Percentiles rank a stretch among this genome's conserved stretches.
Evolutionary conservation across 129 eudicot species (phyloP).

Genomic region (Chrysanthemum makinoi): DNA sequence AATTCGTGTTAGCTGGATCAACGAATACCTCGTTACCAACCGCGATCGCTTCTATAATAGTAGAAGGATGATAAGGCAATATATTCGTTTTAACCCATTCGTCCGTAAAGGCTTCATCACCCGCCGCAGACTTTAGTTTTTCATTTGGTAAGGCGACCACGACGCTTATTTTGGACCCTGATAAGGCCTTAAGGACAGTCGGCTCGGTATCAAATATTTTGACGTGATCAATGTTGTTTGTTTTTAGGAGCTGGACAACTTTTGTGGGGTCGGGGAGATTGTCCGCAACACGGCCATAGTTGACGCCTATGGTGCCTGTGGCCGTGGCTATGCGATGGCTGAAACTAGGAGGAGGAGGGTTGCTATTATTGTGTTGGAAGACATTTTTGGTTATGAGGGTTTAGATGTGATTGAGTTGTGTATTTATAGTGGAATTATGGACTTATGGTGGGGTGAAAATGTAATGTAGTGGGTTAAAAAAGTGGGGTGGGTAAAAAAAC

Average conservation of each 20-base stretch:
- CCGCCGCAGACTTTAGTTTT: slow-evolving; percentile 70
- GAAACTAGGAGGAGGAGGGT: slow-evolving; percentile 13
- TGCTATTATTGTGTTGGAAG: background rate
- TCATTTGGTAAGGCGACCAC: slow-evolving; percentile 81
- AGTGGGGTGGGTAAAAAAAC: no score
- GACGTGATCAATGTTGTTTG: slow-evolving; percentile 49
- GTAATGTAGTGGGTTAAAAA: no score
- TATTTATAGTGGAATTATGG: slow-evolving; percentile 22
- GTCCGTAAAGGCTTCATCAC: slow-evolving; percentile 66
- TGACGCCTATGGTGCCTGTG: slow-evolving; percentile 63
- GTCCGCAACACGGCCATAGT: slow-evolving; percentile 84
- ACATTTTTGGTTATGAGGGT: slow-evolving; percentile 15
- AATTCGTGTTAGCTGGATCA: slow-evolving; percentile 55
- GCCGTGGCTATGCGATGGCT: slow-evolving; percentile 23
- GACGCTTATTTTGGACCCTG: slow-evolving; percentile 62
- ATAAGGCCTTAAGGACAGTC: slow-evolving; percentile 66
- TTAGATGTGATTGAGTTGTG: background rate
- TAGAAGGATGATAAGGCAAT: slow-evolving; percentile 53
- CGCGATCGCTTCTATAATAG: slow-evolving; percentile 64
- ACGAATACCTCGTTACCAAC: slow-evolving; percentile 91
- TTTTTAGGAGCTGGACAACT: slow-evolving; percentile 76
- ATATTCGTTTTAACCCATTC: slow-evolving; percentile 64
- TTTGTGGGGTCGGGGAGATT: slow-evolving; percentile 72
- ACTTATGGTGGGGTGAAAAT: no score
- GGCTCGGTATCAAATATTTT: slow-evolving; percentile 82